Evolutionary conservation across 1,284 basidiomycete genomes (phyloP).

Genomic region (Cryptococcus sp.): DNA sequence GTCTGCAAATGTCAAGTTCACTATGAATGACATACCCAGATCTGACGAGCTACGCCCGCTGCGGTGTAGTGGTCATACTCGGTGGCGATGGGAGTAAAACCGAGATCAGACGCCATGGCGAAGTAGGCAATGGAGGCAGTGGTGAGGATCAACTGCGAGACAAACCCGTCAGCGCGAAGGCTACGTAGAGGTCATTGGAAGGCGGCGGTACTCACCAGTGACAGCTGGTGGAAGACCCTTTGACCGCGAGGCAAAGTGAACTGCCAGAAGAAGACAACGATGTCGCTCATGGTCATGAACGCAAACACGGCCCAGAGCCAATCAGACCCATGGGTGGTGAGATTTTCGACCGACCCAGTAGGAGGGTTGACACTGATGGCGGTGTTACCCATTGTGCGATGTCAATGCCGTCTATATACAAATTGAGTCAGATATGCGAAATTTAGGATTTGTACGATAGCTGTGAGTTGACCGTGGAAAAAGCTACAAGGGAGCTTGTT

Average conservation of each 20-base stretch:
- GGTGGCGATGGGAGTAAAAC: constrained; percentile 57
- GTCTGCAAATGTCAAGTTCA: constrained; percentile 8
- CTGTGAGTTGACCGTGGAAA: too few species aligned
- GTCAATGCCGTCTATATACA: too few species aligned
- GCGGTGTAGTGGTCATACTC: constrained; percentile 55
- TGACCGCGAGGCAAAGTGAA: constrained; percentile 54
- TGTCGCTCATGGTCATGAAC: constrained; percentile 55
- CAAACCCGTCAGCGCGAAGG: too few species aligned
- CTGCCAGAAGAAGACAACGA: constrained; percentile 54
- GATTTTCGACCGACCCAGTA: constrained; percentile 16
- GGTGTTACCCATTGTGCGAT: constrained; percentile 17
- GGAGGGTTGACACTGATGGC: constrained; percentile 32
- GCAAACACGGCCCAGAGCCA: constrained; percentile 64
- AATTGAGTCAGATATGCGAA: too few species aligned
- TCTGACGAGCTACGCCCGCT: constrained; percentile 54
- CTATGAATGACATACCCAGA: constrained; percentile 52
- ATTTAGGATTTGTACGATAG: too few species aligned
- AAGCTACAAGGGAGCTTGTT: too few species aligned
- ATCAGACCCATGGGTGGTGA: constrained; percentile 28
- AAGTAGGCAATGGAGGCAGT: constrained; percentile 58
- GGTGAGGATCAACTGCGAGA: constrained; percentile 54
- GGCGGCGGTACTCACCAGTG: constrained; percentile 45
- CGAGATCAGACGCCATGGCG: constrained; percentile 64
- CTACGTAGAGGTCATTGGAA: background rate
- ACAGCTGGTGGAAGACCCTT: constrained; percentile 59